Percentiles rank a stretch among this genome's conserved stretches.
These are phyloP conservation scores for Candida caryicola DNA, from an alignment of 805 yeast genomes.

Conservation along the genomic window DNA sequence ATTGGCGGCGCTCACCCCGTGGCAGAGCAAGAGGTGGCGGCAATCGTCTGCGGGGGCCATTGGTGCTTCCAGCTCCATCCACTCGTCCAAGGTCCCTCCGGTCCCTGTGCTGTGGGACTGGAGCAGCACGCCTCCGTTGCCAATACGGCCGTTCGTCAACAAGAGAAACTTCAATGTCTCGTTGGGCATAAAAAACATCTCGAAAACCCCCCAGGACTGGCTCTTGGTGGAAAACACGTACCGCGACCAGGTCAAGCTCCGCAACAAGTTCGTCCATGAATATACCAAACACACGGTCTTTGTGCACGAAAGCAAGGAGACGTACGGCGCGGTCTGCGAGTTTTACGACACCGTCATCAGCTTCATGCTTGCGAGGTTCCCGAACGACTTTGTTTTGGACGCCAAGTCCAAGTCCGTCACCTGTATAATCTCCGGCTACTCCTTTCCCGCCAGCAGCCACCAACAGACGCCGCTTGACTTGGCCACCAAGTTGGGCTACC, in stretches of 20 bases:
- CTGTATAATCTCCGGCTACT: constrained; percentile 42
- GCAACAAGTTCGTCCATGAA: constrained; percentile 31
- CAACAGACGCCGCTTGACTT: constrained; percentile 18
- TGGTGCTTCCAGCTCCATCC: not conserved
- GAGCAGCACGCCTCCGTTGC: constrained; percentile 38
- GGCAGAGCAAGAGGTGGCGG: too few relatives aligned
- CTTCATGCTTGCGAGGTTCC: constrained; percentile 49
- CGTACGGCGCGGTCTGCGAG: constrained; percentile 43
- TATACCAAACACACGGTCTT: constrained; percentile 33
- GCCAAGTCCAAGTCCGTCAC: constrained; percentile 18
- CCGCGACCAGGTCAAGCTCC: constrained; percentile 38
- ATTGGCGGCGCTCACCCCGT: too few relatives aligned
- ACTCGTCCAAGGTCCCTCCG: constrained; percentile 17
- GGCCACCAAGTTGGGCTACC: constrained; percentile 24
- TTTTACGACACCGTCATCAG: constrained; percentile 43
- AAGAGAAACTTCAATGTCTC: constrained; percentile 35
- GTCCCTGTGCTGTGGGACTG: constrained; percentile 34
- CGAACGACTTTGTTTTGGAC: constrained; percentile 45
- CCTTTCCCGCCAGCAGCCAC: constrained; percentile 17
- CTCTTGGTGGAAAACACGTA: constrained; percentile 63
- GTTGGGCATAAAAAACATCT: constrained; percentile 32
- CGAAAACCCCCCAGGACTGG: constrained; percentile 49
- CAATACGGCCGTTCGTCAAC: constrained; percentile 35
- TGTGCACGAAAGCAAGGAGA: constrained; percentile 17
- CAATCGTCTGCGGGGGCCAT: too few relatives aligned